phyloP scores from a whole-genome alignment of 176 grass and related monocot genomes.

The Cymbopogon citratus region DNA sequence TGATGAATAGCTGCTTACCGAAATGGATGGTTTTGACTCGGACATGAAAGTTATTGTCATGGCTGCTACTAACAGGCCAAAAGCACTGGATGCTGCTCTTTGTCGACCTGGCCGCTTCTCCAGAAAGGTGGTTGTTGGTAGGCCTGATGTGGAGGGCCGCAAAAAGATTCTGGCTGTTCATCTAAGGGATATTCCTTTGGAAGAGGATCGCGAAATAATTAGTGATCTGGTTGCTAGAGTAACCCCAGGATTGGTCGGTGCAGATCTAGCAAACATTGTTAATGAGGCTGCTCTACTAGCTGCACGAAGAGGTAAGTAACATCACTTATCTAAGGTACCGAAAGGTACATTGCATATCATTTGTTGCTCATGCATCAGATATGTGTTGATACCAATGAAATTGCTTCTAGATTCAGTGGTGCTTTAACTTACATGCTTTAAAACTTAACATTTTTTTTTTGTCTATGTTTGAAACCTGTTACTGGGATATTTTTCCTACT shows the following conservation, averaged over 20 bases:
- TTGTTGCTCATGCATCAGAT: conserved; percentile 20
- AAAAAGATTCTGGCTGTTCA: conserved; percentile 85
- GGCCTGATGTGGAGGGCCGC: conserved; percentile 73
- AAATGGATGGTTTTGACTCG: conserved; percentile 96
- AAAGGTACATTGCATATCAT: neutral
- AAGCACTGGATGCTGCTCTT: conserved; percentile 77
- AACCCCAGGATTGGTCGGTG: conserved; percentile 78
- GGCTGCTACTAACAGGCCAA: conserved; percentile 88
- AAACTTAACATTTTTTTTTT: neutral
- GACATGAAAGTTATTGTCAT: conserved; percentile 93
- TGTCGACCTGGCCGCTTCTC: conserved; percentile 88
- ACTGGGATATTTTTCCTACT: neutral
- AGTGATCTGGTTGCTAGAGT: conserved; percentile 73
- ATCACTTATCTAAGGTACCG: conserved; percentile 1
- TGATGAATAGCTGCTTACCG: conserved; percentile 69
- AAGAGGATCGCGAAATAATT: conserved; percentile 71
- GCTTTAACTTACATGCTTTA: conserved; percentile 9
- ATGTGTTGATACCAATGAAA: conserved; percentile 2
- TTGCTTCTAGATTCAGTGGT: neutral
- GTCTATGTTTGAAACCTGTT: neutral
- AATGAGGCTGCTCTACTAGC: conserved; percentile 89
- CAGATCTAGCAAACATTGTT: conserved; percentile 86
- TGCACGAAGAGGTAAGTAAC: conserved; percentile 69
- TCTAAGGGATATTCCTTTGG: conserved; percentile 69
- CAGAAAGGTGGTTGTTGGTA: conserved; percentile 90